Base-by-base conservation (phyloP, 1,284 basidiomycete species). In the Mycena citricolor region DNA sequence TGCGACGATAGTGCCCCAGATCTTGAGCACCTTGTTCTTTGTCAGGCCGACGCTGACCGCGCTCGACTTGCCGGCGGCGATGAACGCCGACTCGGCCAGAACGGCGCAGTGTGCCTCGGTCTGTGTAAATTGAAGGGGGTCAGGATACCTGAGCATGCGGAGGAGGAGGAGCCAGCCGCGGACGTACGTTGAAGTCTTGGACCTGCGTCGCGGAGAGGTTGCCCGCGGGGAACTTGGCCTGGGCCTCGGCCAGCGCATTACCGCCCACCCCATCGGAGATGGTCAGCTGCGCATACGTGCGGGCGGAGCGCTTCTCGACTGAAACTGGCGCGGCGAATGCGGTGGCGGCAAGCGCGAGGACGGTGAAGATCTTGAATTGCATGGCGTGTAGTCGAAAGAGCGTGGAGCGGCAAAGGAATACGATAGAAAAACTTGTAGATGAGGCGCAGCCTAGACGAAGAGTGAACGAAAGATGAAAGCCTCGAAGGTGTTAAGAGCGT, bases 381-480 rank as follows among this genome's bases (percentile, higher is more conserved):
- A 47, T 47, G 28, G 22, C 23, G 21, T n/a, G n/a, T n/a, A n/a
- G n/a, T n/a, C n/a, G n/a, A n/a, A n/a, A n/a, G 33, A 11, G 32
- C 13, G 17, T 35, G 14, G 33, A 17, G n/a, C 6, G 8, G 6
- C 6, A 22, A 35, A n/a, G 33, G 17, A 14, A 32, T 21, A 10
- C 38, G 22, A 44, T 31, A 25, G 34, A 16, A 12, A 44, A 40
- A 46, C 32, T 32, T 46, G 44, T 30, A 45, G 36, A 23, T 33
- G 32, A 46, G 44, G 44, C 44, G 41, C 44, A 41, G 44, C 44
- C 44, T 41, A 41, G 33, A 46, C 35, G 32, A 39, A 46, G 41
- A 40, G 38, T 40, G 44, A 34, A 29, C 17, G 33, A 29, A 31
- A 16, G 37, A 29, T 1, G 21, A 35, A 30, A 35, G 36, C n/a